Percentiles rank a stretch among this genome's conserved stretches.
These are phyloP conservation scores for Francoa sonchifolia DNA, from an alignment of 441 rosid species.

Conservation along the genomic window DNA sequence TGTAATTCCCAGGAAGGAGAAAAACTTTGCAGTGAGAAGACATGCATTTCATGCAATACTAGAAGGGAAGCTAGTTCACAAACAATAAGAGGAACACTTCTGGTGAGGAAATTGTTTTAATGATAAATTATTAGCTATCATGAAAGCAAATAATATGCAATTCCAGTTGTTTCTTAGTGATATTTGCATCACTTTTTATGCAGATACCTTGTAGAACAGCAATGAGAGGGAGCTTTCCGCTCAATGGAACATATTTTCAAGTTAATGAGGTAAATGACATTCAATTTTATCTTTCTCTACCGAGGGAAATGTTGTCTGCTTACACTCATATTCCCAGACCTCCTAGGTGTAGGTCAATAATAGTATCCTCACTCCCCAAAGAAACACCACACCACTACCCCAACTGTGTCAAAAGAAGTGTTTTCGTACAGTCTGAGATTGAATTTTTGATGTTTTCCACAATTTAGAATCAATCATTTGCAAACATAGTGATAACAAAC, in stretches of 20 bases:
- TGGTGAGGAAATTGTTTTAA: conserved; percentile 23
- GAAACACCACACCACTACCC: conserved; percentile 1
- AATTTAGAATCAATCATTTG: conserved; percentile 7
- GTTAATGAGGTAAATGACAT: conserved; percentile 62
- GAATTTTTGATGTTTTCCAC: background rate
- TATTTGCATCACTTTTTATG: conserved; percentile 10
- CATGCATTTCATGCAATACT: conserved; percentile 41
- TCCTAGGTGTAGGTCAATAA: background rate
- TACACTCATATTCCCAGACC: background rate
- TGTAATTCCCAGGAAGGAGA: conserved; percentile 31
- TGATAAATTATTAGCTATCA: conserved; percentile 5
- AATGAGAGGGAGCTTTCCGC: conserved; percentile 92
- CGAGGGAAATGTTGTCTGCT: conserved; percentile 2
- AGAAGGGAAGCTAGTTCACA: conserved; percentile 40
- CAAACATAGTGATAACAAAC: conserved; percentile 8
- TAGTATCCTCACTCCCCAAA: background rate
- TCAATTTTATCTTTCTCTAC: background rate
- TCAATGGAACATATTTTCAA: conserved; percentile 94
- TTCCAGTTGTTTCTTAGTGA: conserved; percentile 14
- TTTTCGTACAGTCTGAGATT: too few relatives aligned
- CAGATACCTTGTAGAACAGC: conserved; percentile 98
- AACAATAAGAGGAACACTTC: conserved; percentile 45
- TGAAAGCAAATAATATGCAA: conserved; percentile 4
- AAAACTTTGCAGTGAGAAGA: conserved; percentile 22
- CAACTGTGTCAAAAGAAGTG: background rate